Evolutionary conservation across 2,329 filamentous ascomycete genomes (phyloP).

Genomic region (Penicillium sp.): DNA sequence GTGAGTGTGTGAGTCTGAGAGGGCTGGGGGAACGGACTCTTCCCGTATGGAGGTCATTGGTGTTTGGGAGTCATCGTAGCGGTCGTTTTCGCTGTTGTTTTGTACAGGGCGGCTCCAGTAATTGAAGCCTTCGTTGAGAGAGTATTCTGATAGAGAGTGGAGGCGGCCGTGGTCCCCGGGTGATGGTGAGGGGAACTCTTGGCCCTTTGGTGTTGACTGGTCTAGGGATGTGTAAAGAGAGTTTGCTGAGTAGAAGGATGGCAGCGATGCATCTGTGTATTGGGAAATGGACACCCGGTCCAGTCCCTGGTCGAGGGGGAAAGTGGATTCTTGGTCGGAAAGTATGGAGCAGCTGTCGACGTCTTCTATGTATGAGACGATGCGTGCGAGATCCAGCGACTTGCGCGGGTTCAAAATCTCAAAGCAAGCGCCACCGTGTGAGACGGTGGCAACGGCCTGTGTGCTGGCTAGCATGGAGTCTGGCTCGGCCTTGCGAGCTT

Average conservation of each 20-base stretch:
- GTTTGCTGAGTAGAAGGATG: constrained; percentile 24
- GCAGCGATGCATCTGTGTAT: constrained; percentile 25
- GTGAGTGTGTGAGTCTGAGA: constrained; percentile 4
- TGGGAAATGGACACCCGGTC: constrained; percentile 25
- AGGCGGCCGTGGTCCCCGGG: constrained; percentile 18
- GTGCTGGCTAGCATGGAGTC: constrained; percentile 32
- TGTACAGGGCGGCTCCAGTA: constrained; percentile 11
- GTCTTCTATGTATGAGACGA: constrained; percentile 40
- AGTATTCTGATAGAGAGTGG: constrained; percentile 24
- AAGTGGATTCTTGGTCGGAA: constrained; percentile 26
- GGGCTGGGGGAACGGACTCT: constrained; percentile 5
- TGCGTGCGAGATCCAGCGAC: constrained; percentile 36
- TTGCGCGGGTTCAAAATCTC: constrained; percentile 42
- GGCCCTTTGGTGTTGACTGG: constrained; percentile 13
- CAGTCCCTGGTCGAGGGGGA: constrained; percentile 19
- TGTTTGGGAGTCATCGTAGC: constrained; percentile 12
- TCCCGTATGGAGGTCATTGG: constrained; percentile 12
- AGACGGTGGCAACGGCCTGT: constrained; percentile 29
- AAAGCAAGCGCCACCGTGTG: constrained; percentile 37
- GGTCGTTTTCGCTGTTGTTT: neutral
- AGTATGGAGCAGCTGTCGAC: constrained; percentile 27
- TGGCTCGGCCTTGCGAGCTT: constrained; percentile 19
- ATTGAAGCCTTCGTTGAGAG: constrained; percentile 14
- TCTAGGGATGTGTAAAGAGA: constrained; percentile 19
- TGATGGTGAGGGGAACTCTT: constrained; percentile 22